These are phyloP conservation scores for Camillea tinctor DNA, from an alignment of 2,329 filamentous ascomycete species.

Conservation along the genomic window DNA sequence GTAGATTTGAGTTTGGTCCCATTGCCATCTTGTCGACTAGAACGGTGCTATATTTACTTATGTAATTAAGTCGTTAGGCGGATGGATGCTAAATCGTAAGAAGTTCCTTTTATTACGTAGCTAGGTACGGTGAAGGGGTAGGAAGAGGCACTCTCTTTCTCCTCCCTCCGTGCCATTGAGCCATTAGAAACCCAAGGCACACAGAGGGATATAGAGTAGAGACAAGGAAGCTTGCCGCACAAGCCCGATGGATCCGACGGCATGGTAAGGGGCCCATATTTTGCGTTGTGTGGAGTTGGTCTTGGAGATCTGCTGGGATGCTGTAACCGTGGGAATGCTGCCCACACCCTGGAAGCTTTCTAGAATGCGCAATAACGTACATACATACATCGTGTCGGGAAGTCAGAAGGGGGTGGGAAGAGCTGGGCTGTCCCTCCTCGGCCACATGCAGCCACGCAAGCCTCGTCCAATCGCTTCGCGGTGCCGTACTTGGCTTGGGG, in stretches of 20 bases:
- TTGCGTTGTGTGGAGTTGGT: constrained; percentile 23
- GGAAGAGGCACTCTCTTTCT: no score
- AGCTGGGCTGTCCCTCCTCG: background rate
- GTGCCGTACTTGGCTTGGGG: background rate
- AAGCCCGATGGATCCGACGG: constrained; percentile 29
- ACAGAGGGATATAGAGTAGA: background rate
- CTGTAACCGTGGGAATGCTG: constrained; percentile 13
- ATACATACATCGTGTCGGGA: background rate
- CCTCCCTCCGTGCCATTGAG: constrained; percentile 1
- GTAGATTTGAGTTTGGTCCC: no score
- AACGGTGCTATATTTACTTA: background rate
- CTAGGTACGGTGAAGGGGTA: background rate
- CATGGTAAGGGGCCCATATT: constrained; percentile 28
- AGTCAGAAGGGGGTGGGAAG: no score
- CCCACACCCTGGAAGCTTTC: constrained; percentile 21
- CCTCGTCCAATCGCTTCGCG: background rate
- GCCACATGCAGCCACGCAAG: background rate
- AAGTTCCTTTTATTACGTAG: no score
- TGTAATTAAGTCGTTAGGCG: no score
- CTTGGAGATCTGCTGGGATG: constrained; percentile 30
- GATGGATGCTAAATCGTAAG: no score
- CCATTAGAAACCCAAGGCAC: constrained; percentile 9
- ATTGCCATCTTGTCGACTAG: background rate
- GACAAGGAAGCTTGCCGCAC: constrained; percentile 16
- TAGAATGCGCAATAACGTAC: constrained; percentile 18